Evolutionary conservation across 2,329 filamentous ascomycete species (phyloP).

Genomic region (Aspergillus novofumigatus): DNA sequence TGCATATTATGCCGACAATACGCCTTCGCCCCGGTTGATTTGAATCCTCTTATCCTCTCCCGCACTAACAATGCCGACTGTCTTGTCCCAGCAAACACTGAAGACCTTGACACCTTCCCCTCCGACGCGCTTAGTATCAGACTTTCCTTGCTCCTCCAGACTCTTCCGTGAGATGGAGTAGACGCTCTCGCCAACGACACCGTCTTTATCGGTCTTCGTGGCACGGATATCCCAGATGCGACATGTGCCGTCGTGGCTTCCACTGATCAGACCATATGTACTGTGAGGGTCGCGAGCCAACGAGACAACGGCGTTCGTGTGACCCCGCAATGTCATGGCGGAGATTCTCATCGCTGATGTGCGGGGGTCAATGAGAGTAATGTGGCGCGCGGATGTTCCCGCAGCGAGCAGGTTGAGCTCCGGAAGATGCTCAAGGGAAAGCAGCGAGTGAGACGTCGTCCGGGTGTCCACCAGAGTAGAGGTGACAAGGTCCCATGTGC

Average conservation of each 20-base stretch:
- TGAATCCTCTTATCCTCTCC: conserved; percentile 95
- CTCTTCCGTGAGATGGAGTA: conserved; percentile 76
- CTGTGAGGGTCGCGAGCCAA: conserved; percentile 61
- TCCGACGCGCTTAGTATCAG: conserved; percentile 54
- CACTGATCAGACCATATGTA: conserved; percentile 79
- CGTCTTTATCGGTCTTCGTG: conserved; percentile 57
- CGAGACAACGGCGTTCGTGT: conserved; percentile 68
- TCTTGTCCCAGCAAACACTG: conserved; percentile 77
- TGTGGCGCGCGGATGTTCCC: conserved; percentile 79
- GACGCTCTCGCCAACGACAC: conserved; percentile 64
- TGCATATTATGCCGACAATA: conserved; percentile 29
- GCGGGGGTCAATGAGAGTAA: conserved; percentile 89
- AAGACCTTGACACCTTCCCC: conserved; percentile 91
- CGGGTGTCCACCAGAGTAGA: conserved; percentile 72
- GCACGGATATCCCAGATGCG: conserved; percentile 86
- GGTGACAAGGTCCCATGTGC: conserved; percentile 87
- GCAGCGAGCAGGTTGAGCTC: conserved; percentile 62
- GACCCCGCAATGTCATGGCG: conserved; percentile 86
- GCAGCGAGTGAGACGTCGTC: conserved; percentile 76
- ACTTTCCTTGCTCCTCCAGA: conserved; percentile 59
- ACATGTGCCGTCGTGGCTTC: conserved; percentile 87
- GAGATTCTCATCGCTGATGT: conserved; percentile 70
- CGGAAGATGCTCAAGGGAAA: conserved; percentile 71
- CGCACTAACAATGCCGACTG: conserved; percentile 82
- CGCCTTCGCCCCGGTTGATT: conserved; percentile 67